phyloP scores from a whole-genome alignment of 176 grass and related monocot genomes.

The Lolium multiflorum region DNA sequence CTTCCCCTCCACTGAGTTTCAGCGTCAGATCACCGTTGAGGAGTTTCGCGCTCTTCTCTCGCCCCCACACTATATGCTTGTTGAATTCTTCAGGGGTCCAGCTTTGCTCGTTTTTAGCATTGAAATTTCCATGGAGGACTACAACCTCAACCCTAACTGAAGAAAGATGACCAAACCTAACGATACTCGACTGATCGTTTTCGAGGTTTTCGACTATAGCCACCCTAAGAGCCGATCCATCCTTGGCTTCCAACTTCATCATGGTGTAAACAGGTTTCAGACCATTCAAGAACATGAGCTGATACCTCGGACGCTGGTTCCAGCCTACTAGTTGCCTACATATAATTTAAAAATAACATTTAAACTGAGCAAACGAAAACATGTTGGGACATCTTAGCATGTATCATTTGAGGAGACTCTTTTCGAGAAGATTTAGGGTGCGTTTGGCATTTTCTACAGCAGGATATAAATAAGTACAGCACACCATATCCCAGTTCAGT shows the following conservation, averaged over 20 bases:
- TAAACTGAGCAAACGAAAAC: slow-evolving; percentile 1
- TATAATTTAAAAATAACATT: background rate
- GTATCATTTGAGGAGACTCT: background rate
- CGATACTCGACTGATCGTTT: slow-evolving; percentile 12
- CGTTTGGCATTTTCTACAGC: too few relatives aligned
- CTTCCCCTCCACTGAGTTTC: slow-evolving; percentile 55
- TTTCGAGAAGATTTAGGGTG: too few relatives aligned
- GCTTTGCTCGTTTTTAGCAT: slow-evolving; percentile 49
- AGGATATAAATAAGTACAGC: too few relatives aligned
- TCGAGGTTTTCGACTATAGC: slow-evolving; percentile 50
- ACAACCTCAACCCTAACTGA: slow-evolving; percentile 56
- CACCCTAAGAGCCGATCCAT: slow-evolving; percentile 49
- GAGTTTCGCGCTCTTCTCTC: slow-evolving; percentile 54
- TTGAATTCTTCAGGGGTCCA: slow-evolving; percentile 57
- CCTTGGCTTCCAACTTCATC: slow-evolving; percentile 47
- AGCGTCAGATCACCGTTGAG: slow-evolving; percentile 50
- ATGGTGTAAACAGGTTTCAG: slow-evolving; percentile 53
- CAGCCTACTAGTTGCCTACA: slow-evolving; percentile 40
- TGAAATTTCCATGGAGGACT: slow-evolving; percentile 63
- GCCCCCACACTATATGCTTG: slow-evolving; percentile 50
- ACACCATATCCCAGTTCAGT: too few relatives aligned
- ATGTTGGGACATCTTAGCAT: background rate
- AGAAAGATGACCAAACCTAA: slow-evolving; percentile 52
- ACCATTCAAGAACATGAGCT: slow-evolving; percentile 47
- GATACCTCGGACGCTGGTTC: slow-evolving; percentile 40